Percentiles rank a stretch among this genome's conserved stretches.
Conservation (phyloP, 805 yeast species). For the Ogataea saltuana region DNA sequence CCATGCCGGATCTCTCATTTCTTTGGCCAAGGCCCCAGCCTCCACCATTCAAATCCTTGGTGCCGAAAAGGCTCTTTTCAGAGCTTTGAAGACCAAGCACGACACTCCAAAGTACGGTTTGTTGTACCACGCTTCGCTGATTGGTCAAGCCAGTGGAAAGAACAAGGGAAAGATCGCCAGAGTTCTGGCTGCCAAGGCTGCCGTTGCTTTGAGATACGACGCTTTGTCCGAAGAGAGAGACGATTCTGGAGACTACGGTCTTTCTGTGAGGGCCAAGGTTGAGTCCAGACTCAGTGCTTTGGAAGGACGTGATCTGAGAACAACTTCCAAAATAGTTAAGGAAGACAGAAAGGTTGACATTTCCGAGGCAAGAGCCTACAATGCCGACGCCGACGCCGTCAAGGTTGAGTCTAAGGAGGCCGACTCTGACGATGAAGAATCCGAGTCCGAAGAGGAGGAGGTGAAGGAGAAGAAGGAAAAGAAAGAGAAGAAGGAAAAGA, state of each 20-base stretch:
- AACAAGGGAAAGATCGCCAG: slow-evolving; percentile 99
- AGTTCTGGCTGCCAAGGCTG: slow-evolving; percentile 97
- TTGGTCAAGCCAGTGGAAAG: slow-evolving; percentile 97
- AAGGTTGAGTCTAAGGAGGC: slow-evolving; percentile 31
- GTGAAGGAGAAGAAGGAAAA: slow-evolving; percentile 29
- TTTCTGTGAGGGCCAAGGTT: slow-evolving; percentile 87
- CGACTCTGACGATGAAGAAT: slow-evolving; percentile 36
- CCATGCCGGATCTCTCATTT: slow-evolving; percentile 92
- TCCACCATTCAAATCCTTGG: slow-evolving; percentile 98
- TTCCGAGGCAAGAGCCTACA: slow-evolving; percentile 82
- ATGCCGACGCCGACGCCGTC: slow-evolving; percentile 90
- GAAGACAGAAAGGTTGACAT: slow-evolving; percentile 86
- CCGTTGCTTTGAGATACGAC: slow-evolving; percentile 94
- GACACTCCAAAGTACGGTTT: slow-evolving; percentile 99
- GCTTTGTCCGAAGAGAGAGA: slow-evolving; percentile 96
- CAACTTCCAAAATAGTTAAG: slow-evolving; percentile 79
- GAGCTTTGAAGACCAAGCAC: slow-evolving; percentile 97
- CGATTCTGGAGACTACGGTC: slow-evolving; percentile 92
- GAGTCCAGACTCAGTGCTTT: slow-evolving; percentile 91
- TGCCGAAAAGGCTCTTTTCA: slow-evolving; percentile 97
- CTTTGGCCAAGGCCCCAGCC: slow-evolving; percentile 97
- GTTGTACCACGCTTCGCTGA: slow-evolving; percentile 93
- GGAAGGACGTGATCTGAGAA: slow-evolving; percentile 95
- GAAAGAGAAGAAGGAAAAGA: slow-evolving; percentile 26
- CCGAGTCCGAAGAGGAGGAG: slow-evolving; percentile 30